phyloP scores from a whole-genome alignment of 2,329 filamentous ascomycete species.

The Falciphora oryzae region DNA sequence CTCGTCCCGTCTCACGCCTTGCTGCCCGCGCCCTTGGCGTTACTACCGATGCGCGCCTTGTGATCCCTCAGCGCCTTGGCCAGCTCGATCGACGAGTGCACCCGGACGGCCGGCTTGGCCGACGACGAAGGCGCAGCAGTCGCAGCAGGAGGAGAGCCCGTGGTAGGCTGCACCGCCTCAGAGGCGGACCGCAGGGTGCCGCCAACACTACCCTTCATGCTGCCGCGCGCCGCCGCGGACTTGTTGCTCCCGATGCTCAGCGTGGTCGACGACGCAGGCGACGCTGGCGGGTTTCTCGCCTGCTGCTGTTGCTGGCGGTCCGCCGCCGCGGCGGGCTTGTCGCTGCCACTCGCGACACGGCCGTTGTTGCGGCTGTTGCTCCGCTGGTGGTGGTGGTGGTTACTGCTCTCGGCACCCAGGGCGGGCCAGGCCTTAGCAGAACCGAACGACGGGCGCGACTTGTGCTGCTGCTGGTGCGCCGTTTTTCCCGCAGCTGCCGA shows the following conservation, averaged over 20 bases:
- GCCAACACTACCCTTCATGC: not conserved
- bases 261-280: not conserved
- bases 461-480: not conserved
- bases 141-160: not conserved
- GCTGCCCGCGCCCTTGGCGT: too few relatives aligned
- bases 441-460: not conserved
- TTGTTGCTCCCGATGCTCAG: not conserved
- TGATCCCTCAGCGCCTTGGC: not conserved
- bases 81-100: not conserved
- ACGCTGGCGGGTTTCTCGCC: not conserved
- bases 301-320: not conserved
- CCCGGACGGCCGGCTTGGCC: not conserved
- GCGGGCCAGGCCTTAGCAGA: slow-evolving; percentile 2
- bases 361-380: not conserved
- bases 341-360: too few relatives aligned
- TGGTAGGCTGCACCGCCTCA: too few relatives aligned
- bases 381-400: not conserved
- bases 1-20: not conserved
- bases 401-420: slow-evolving; percentile 1
- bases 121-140: too few relatives aligned
- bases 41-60: not conserved
- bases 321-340: too few relatives aligned
- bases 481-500: not conserved
- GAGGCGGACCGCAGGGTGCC: not conserved
- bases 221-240: not conserved